phyloP scores from a whole-genome alignment of 306 rosid genomes.

The Vigna hirtella region DNA sequence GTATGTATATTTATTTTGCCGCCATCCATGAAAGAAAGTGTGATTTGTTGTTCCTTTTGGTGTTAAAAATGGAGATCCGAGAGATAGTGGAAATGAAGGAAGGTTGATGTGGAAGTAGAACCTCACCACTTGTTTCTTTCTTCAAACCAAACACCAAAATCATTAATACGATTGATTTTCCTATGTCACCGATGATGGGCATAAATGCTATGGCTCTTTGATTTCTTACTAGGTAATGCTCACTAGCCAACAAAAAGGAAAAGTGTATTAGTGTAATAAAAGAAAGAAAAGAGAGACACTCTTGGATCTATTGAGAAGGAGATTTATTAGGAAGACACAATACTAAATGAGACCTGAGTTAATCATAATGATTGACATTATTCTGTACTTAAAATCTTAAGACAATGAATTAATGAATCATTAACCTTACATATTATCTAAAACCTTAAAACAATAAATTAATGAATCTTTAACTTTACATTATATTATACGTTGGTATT shows the following conservation, averaged over 20 bases:
- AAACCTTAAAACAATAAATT: no score
- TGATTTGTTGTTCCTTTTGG: neutral
- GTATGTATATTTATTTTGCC: conserved; percentile 27
- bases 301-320: no score
- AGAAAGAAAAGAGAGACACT: neutral
- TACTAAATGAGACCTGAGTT: accelerated
- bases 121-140: no score
- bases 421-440: accelerated
- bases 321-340: no score
- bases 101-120: conserved; percentile 42
- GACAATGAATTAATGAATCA: no score
- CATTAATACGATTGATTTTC: conserved; percentile 22
- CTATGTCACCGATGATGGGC: neutral
- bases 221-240: neutral
- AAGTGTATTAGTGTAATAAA: neutral
- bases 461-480: no score
- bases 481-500: no score
- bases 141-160: neutral
- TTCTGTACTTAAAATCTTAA: accelerated
- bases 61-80: conserved; percentile 1
- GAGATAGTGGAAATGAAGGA: conserved; percentile 18
- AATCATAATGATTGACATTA: accelerated
- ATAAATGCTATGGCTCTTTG: neutral
- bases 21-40: neutral
- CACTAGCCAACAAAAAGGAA: conserved; percentile 7